Evolutionary conservation across 2,329 filamentous ascomycete species (phyloP), one percentile per base, ranked within the genome.

Genomic region (Diaporthe longicolla): DNA sequence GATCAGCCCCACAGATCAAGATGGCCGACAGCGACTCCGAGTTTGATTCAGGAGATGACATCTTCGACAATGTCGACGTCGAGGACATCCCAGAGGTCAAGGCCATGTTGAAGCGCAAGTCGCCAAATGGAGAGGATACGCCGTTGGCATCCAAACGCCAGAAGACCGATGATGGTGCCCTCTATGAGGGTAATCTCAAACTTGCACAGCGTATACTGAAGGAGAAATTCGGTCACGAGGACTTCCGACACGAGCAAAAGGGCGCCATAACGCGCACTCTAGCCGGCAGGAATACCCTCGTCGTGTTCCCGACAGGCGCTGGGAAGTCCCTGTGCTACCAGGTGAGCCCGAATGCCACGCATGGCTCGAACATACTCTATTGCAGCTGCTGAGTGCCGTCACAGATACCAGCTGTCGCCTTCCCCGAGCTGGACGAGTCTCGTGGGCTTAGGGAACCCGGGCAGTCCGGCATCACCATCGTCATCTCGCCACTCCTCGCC

Each of bases 401-500:
- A 0, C 65, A 87, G 85, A 86, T 88, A 37, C 85, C 86, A 0
- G 85, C 82, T 6, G 81, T 89, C 57, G 85, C 86, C 0, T 88
- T 89, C 48, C 82, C 84, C 52, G 80, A 85, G 65, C 77, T 86
- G 15, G 87, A 89, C 45, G 74, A 77, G 1, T 71, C 77, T 21
- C 79, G 75, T 6, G 80, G 79, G 1, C 76, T 76, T 3, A 76
- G 80, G 55, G 77, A 77, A 0, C 69, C 78, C 0, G 79, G 79
- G 3, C 82, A 84, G 24, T 79, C 82, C 15, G 90, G 88, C 8
- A 85, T 90, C 75, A 90, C 88, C 1, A 83, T 91, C 8, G 87
- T 90, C 3, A 87, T 90, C 2, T 90, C 87, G 0, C 88, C 88
- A 0, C 80, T 90, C 4, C 88, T 90, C 69, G 88, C 88, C 2